Evolutionary conservation across 352 stramenopile genomes (phyloP).

Genomic region (Globisporangium acanthophoron): DNA sequence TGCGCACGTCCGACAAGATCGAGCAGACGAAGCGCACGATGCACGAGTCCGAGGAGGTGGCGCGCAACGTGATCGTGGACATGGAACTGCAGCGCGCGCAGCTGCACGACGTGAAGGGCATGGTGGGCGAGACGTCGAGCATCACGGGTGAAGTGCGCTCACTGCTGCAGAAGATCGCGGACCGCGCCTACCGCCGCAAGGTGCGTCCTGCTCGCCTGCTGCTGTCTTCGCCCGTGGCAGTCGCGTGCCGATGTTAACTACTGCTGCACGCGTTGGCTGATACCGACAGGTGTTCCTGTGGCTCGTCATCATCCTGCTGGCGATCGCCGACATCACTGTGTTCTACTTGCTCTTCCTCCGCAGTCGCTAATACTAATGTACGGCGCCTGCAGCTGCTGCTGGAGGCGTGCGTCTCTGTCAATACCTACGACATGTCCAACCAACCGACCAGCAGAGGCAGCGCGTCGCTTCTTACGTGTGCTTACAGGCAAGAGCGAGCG

Average conservation of each 20-base stretch:
- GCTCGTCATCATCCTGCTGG: conserved; percentile 57
- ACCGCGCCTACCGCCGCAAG: conserved; percentile 67
- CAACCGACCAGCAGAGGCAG: no score
- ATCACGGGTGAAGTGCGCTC: conserved; percentile 61
- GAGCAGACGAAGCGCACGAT: conserved; percentile 61
- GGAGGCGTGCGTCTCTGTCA: no score
- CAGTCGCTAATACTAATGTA: conserved; percentile 5
- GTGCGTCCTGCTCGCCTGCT: conserved; percentile 4
- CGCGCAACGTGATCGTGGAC: conserved; percentile 71
- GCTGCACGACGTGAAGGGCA: conserved; percentile 76
- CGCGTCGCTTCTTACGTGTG: no score
- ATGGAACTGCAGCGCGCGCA: conserved; percentile 75
- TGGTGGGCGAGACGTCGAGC: conserved; percentile 64
- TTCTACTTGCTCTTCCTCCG: conserved; percentile 86
- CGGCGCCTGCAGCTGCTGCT: neutral
- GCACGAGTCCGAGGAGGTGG: conserved; percentile 58
- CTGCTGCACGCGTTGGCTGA: neutral
- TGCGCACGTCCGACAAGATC: conserved; percentile 72
- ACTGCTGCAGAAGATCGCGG: conserved; percentile 67
- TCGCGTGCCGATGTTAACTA: no score
- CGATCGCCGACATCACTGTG: conserved; percentile 61
- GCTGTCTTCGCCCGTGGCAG: no score
- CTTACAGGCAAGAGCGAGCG: no score
- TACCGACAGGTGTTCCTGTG: conserved; percentile 40
- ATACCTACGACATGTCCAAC: no score